Evolutionary conservation across 78 protist species (phyloP), one percentile per base, ranked within the genome.

Genomic region (Salpingoeca rosetta): DNA sequence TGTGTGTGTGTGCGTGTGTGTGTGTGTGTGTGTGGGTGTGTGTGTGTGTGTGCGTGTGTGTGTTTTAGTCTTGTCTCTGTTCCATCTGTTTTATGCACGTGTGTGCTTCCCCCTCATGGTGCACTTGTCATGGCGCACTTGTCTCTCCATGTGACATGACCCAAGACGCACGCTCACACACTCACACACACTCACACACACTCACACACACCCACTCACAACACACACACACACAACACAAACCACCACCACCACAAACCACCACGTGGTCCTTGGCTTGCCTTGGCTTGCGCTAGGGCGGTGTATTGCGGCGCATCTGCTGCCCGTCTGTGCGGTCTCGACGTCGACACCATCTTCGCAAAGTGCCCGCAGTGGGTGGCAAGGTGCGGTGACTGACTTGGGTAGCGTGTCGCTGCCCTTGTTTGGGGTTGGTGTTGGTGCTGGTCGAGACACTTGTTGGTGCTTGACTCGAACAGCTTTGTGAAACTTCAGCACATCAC

Each of bases 251-350:
- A n/a, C n/a, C n/a, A n/a, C n/a, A n/a, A n/a, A n/a, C n/a, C n/a
- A n/a, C n/a, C n/a, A n/a, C n/a, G n/a, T n/a, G n/a, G n/a, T n/a
- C n/a, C n/a, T n/a, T n/a, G n/a, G n/a, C n/a, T n/a, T n/a, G n/a
- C n/a, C n/a, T n/a, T n/a, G n/a, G n/a, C n/a, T n/a, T n/a, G n/a
- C n/a, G n/a, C n/a, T 2, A 39, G 92, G 0, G 91, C 87, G 24
- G 36, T 86, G 35, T 96, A 94, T 85, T 94, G 97, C 51, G 98
- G 97, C 36, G 39, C 92, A 0, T 77, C 90, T 0, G 88, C 86
- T 0, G 95, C 97, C 2, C 25, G 86, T 27, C 7, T 93, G 44
- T 75, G 82, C 22, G 65, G 76, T 25, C 44, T 95, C 1, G 10
- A 39, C 27, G 40, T 87, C n/a, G 79, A 27, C 11, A 89, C 84